Base-by-base conservation (phyloP, 768 basidiomycete genomes). In the Calocybe gangraenosa region DNA sequence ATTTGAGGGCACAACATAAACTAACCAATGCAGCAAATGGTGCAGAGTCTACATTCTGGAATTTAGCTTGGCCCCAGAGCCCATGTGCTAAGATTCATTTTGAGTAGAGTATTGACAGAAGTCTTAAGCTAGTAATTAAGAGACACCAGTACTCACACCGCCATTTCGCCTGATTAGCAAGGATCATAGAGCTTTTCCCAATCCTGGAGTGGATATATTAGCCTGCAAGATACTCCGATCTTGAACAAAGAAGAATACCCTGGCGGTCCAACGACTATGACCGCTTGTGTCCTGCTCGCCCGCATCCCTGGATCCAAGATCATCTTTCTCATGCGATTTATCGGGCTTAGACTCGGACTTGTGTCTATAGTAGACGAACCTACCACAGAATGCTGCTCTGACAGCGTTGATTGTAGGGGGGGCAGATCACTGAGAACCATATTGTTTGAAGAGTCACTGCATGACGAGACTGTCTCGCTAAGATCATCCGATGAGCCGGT, bases 31-130 rank as follows among this genome's bases (percentile, higher is more conserved):
- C 79, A 11, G 80, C 72, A 57, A 86, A 88, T 13, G 86, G 86
- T 3, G 83, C 80, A 2, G 81, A 76, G 43, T 82, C 79, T 5
- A 72, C 68, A 39, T 67, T 75, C 52, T 83, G 78, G 50, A 86
- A 86, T 62, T 85, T 86, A 6, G 84, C 83, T 50, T 86, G 83
- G 11, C 84, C 84, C 84, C 84, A 87, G 4, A 86, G 69, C 3
- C 84, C 84, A 51, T 84, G 82, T 17, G 75, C 78, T 80, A 28
- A 28, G n/a, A n/a, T n/a, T n/a, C n/a, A n/a, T n/a, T n/a, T n/a
- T n/a, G n/a, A n/a, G n/a, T n/a, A n/a, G n/a, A n/a, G n/a, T n/a
- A n/a, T n/a, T 28, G 25, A 28, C 23, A 49, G 23, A 39, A 19
- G 4, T 8, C 31, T 14, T 41, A 36, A 42, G 21, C 35, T 23